phyloP scores from a whole-genome alignment of 805 yeast species.

The Yarrowia deformans region DNA sequence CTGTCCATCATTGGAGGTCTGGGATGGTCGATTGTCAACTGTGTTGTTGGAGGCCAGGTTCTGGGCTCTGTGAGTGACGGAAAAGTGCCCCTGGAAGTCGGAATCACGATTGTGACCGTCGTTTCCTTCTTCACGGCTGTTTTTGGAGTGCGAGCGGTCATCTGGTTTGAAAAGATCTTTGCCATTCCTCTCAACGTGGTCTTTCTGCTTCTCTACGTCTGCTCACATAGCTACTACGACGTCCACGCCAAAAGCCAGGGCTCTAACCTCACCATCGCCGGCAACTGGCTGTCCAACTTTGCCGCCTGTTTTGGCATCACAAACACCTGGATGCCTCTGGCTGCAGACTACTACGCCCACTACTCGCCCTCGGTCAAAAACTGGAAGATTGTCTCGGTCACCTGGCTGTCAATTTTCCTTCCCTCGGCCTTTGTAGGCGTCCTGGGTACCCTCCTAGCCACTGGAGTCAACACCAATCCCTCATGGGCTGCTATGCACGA shows the following conservation, averaged over 20 bases:
- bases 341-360: slow-evolving; percentile 82
- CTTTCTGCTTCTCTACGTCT: slow-evolving; percentile 70
- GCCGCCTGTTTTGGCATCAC: slow-evolving; percentile 78
- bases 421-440: slow-evolving; percentile 82
- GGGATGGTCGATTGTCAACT: slow-evolving; percentile 96
- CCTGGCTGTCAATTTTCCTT: slow-evolving; percentile 68
- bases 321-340: slow-evolving; percentile 87
- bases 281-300: slow-evolving; percentile 77
- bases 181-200: slow-evolving; percentile 73
- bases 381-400: slow-evolving; percentile 61
- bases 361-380: slow-evolving; percentile 76
- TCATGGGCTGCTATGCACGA: slow-evolving; percentile 67
- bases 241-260: slow-evolving; percentile 50
- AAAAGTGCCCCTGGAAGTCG: slow-evolving; percentile 72
- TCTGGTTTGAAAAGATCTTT: slow-evolving; percentile 70
- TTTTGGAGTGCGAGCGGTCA: slow-evolving; percentile 77
- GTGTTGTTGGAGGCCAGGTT: slow-evolving; percentile 88
- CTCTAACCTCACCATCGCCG: slow-evolving; percentile 57
- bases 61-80: slow-evolving; percentile 69
- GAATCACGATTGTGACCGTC: slow-evolving; percentile 73
- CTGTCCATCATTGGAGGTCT: slow-evolving; percentile 76
- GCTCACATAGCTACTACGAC: slow-evolving; percentile 51
- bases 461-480: slow-evolving; percentile 64
- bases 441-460: slow-evolving; percentile 72
- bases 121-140: slow-evolving; percentile 71